These are phyloP conservation scores for Cucurbita ficifolia DNA, from an alignment of 306 rosid genomes.

Conservation along the genomic window DNA sequence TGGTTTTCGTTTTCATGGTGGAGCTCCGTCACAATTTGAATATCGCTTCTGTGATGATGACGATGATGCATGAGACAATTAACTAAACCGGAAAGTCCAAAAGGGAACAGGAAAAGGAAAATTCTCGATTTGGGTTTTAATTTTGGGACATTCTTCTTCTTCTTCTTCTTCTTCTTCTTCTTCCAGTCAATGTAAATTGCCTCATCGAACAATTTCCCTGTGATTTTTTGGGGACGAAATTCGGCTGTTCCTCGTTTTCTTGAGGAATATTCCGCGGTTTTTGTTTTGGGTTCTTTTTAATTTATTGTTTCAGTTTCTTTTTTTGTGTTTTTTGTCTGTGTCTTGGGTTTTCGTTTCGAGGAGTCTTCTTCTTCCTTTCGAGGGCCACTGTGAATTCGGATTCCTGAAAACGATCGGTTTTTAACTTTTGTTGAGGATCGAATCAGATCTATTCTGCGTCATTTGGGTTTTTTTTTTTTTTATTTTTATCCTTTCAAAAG, in stretches of 20 bases:
- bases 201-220: background rate
- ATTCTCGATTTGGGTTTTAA: background rate
- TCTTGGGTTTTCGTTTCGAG: background rate
- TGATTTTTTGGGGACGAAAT: background rate
- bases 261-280: background rate
- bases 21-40: background rate
- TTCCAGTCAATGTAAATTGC: background rate
- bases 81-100: background rate
- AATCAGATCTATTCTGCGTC: conserved; percentile 6
- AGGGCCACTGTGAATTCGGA: background rate
- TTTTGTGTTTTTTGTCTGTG: background rate
- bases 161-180: background rate
- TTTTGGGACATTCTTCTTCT: background rate
- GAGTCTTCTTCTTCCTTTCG: background rate
- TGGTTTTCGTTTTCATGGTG: background rate
- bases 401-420: conserved; percentile 7
- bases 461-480: background rate
- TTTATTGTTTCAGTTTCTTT: background rate
- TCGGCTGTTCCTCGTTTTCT: background rate
- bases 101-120: background rate
- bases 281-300: background rate
- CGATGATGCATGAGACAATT: background rate
- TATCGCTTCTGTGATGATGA: background rate
- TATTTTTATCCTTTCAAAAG: background rate
- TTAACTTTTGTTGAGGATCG: background rate